These are phyloP conservation scores for Zymoseptoria crescenta DNA, from an alignment of 2,329 filamentous ascomycete species.

Conservation along the genomic window DNA sequence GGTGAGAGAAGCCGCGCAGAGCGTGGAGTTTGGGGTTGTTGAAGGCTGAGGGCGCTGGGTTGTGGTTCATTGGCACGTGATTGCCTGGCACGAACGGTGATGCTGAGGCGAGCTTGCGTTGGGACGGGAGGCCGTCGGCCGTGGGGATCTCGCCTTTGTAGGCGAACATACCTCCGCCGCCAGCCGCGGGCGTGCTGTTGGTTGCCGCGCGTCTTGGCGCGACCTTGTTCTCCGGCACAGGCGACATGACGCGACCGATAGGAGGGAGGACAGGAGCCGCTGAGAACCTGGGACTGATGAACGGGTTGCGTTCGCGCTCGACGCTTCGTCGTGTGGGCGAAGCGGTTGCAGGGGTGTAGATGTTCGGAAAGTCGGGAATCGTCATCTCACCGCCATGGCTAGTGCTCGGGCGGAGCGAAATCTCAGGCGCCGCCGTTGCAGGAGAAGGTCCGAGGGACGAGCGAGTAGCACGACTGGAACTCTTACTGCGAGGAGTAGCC, in stretches of 20 bases:
- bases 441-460: neutral
- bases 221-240: slow-evolving; percentile 21
- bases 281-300: neutral
- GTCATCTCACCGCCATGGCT: neutral
- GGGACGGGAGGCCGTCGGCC: slow-evolving; percentile 4
- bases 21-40: neutral
- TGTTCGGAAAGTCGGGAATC: neutral
- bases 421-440: neutral
- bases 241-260: slow-evolving; percentile 15
- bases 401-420: neutral
- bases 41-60: neutral
- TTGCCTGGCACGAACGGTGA: neutral
- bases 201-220: slow-evolving; percentile 4
- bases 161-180: slow-evolving; percentile 12
- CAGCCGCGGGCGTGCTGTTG: slow-evolving; percentile 3
- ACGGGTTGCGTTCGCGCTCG: neutral
- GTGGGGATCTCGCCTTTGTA: slow-evolving; percentile 24
- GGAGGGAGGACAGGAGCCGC: neutral
- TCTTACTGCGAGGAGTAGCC: neutral
- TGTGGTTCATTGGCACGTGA: neutral
- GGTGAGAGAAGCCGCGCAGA: neutral
- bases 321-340: neutral
- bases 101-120: neutral
- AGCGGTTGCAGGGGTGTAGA: neutral
- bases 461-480: neutral